These are phyloP conservation scores for Penicillium canescens DNA, from an alignment of 495 filamentous ascomycete genomes.

Conservation along the genomic window DNA sequence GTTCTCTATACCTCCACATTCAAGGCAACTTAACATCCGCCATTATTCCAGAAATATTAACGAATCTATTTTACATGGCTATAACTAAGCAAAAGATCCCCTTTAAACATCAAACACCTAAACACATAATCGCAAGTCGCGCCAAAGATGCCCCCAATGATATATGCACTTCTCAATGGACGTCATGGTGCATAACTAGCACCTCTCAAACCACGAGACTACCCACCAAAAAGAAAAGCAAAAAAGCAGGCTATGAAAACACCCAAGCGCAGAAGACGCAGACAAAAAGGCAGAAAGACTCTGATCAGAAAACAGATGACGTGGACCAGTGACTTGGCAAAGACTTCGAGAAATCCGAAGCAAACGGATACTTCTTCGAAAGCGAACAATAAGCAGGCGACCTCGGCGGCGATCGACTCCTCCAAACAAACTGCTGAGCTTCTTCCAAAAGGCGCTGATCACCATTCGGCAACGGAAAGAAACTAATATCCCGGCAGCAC, in stretches of 20 bases:
- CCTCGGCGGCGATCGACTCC: slow-evolving; percentile 16
- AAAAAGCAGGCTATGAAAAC: background rate
- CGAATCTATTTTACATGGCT: too few species aligned
- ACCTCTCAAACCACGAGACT: background rate
- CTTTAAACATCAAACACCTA: too few species aligned
- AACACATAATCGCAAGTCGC: too few species aligned
- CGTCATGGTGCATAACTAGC: background rate
- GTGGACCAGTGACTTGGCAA: background rate
- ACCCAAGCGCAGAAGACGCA: background rate
- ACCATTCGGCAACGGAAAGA: slow-evolving; percentile 30
- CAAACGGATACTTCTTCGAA: slow-evolving; percentile 3
- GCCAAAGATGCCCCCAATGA: too few species aligned
- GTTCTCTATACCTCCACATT: too few species aligned
- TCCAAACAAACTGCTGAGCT: slow-evolving; percentile 21
- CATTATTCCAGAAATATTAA: too few species aligned
- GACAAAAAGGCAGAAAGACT: background rate
- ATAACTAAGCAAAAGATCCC: too few species aligned
- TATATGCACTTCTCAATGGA: background rate
- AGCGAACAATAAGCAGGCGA: background rate
- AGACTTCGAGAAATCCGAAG: background rate
- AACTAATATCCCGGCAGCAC: slow-evolving; percentile 28
- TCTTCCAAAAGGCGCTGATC: slow-evolving; percentile 30
- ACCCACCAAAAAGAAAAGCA: background rate
- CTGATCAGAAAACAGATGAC: slow-evolving; percentile 1
- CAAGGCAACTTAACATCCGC: too few species aligned